Base-by-base conservation (phyloP, 352 stramenopile genomes). In the Phytophthora macrochlamydospora region DNA sequence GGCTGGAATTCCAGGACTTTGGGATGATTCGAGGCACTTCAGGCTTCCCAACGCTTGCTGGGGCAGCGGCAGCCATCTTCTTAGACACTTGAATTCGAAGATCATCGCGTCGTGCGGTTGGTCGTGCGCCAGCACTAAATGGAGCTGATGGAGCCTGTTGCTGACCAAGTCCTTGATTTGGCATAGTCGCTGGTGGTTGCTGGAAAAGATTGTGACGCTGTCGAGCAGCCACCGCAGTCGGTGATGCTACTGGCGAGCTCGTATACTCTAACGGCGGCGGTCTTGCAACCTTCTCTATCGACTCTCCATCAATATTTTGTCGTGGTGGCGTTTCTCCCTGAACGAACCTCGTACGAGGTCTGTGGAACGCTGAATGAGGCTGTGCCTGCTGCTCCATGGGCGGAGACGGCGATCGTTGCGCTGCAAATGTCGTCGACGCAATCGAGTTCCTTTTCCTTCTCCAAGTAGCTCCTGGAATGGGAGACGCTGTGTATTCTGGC, bases 11-110 rank as follows among this genome's bases (percentile, higher is more conserved):
- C 78, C 18, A 82, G 24, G 18, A 53, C 29, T 62, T 74, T 9
- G 52, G 50, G 1, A 31, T 3, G 6, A 61, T 44, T 8, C 33
- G 57, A 5, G 46, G 51, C 6, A 54, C 45, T 31, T 51, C 43
- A 11, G 14, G 9, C 8, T 38, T 63, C 29, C 24, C 53, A 50
- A 31, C 30, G 45, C 13, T 67, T 14, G 32, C 58, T 38, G 65
- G 66, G n/a, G 62, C 73, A 54, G 73, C 73, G 0, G 73, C 78
- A 12, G 81, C 85, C 76, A 92, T 93, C 46, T 90, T 91, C 59
- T 92, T 94, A 12, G 85, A 89, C 12, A 92, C 75, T 70, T 88
- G 83, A 40, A 94, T 90, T 28, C 86, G 83, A 45, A 94, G 66
- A 58, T 91, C 66, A 69, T 88, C 70, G 24, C 83, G 78, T n/a